Percentiles rank a stretch among this genome's conserved stretches.
phyloP scores from a whole-genome alignment of 352 stramenopile species.

The Plasmopara muralis region DNA sequence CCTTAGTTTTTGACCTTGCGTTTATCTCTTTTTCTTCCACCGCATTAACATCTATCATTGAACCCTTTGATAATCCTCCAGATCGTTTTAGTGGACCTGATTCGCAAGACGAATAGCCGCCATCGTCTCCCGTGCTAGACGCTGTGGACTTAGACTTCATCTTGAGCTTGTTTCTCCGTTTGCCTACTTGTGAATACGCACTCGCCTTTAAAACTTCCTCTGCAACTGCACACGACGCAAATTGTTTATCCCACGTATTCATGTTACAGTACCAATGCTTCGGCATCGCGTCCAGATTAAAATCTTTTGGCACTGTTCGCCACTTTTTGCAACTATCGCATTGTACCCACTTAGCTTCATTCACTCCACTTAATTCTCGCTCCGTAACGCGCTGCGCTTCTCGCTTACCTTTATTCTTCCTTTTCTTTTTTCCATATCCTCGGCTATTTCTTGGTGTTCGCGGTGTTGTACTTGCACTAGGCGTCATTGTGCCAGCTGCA shows the following conservation, averaged over 20 bases:
- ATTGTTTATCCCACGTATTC: constrained; percentile 89
- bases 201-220: constrained; percentile 78
- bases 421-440: constrained; percentile 45
- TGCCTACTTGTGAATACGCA: constrained; percentile 21
- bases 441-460: constrained; percentile 11
- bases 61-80: constrained; percentile 16
- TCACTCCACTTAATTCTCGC: constrained; percentile 19
- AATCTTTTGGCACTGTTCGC: constrained; percentile 86
- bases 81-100: constrained; percentile 22
- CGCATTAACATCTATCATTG: constrained; percentile 12
- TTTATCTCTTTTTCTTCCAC: constrained; percentile 27
- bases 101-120: constrained; percentile 34
- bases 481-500: constrained; percentile 14
- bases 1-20: constrained; percentile 36
- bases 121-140: constrained; percentile 19
- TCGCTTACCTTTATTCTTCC: constrained; percentile 46
- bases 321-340: constrained; percentile 95
- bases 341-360: constrained; percentile 91
- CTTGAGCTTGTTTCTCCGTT: constrained; percentile 29
- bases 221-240: constrained; percentile 80
- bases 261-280: constrained; percentile 95
- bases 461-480: constrained; percentile 16
- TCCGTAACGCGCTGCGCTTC: constrained; percentile 18
- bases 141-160: constrained; percentile 22
- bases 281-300: constrained; percentile 88